phyloP scores from a whole-genome alignment of 208 protist species.

The Vickermania spadyakhi region DNA sequence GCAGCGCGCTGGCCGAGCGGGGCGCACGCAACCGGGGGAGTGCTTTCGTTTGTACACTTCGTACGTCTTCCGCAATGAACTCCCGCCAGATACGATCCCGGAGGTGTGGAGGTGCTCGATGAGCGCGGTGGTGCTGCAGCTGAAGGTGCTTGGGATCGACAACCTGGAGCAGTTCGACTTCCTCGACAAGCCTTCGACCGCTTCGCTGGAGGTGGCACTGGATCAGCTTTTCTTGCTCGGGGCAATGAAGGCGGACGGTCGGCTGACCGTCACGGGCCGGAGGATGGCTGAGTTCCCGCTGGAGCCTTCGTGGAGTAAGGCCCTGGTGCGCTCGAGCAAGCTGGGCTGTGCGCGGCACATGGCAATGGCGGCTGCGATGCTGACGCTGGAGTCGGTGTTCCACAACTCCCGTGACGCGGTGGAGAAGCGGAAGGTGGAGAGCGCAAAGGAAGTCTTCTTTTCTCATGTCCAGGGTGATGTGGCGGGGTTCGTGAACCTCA shows the following conservation, averaged over 20 bases:
- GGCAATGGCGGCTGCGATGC: slow-evolving; percentile 84
- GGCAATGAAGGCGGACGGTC: slow-evolving; percentile 96
- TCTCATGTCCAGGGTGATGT: slow-evolving; percentile 79
- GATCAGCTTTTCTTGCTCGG: slow-evolving; percentile 98
- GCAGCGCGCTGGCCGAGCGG: slow-evolving; percentile 94
- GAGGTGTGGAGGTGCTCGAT: slow-evolving; percentile 97
- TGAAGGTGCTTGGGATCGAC: slow-evolving; percentile 97
- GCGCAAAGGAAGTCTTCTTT: slow-evolving; percentile 68
- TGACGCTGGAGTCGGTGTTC: slow-evolving; percentile 95
- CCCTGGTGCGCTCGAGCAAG: slow-evolving; percentile 60
- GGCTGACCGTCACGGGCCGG: slow-evolving; percentile 93
- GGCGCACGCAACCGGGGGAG: slow-evolving; percentile 92
- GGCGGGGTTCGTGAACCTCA: slow-evolving; percentile 64
- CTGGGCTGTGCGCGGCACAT: slow-evolving; percentile 82
- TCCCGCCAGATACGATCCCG: slow-evolving; percentile 88
- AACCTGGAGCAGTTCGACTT: slow-evolving; percentile 97
- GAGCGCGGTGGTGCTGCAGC: slow-evolving; percentile 92
- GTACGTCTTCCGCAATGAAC: slow-evolving; percentile 92
- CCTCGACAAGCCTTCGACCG: slow-evolving; percentile 95
- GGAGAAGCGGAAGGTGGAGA: slow-evolving; percentile 49
- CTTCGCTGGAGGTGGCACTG: slow-evolving; percentile 94
- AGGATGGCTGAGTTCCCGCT: slow-evolving; percentile 99
- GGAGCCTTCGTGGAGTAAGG: slow-evolving; percentile 96
- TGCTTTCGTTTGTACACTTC: slow-evolving; percentile 96
- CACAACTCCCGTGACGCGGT: slow-evolving; percentile 89